Conservation (phyloP, 345 rosid genomes). For the Adansonia digitata region DNA sequence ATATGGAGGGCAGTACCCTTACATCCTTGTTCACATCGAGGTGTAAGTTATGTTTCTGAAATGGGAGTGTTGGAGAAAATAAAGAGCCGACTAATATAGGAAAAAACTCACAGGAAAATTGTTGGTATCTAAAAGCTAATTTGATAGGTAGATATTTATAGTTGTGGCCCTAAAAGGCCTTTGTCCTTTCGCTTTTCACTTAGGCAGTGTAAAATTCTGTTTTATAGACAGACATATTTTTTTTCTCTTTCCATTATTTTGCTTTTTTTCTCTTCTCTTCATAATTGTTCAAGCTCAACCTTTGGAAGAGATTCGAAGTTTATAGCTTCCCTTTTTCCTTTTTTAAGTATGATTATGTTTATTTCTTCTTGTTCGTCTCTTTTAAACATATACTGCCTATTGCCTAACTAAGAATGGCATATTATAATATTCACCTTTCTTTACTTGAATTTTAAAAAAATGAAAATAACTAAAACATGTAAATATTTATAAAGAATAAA, state of each 20-base stretch:
- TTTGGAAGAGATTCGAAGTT: background rate
- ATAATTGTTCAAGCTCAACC: background rate
- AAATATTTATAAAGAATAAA: background rate
- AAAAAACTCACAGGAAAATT: background rate
- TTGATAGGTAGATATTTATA: background rate
- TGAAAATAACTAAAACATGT: background rate
- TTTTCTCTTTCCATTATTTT: background rate
- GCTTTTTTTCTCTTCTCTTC: background rate
- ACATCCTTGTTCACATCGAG: background rate
- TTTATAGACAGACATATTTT: background rate
- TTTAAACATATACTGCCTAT: background rate
- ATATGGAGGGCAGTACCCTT: background rate
- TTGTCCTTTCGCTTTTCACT: background rate
- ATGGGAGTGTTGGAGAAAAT: background rate
- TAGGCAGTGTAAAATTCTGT: background rate
- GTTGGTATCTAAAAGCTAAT: background rate
- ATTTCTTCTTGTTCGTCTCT: background rate
- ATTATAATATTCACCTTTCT: background rate
- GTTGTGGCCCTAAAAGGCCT: background rate
- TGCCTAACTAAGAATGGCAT: background rate
- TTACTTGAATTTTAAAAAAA: background rate
- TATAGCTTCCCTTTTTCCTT: background rate
- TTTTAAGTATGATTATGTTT: background rate
- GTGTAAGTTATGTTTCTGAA: background rate
- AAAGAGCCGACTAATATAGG: background rate